Conservation (phyloP, 768 basidiomycete species). For the Rhizopogon vesiculosus region DNA sequence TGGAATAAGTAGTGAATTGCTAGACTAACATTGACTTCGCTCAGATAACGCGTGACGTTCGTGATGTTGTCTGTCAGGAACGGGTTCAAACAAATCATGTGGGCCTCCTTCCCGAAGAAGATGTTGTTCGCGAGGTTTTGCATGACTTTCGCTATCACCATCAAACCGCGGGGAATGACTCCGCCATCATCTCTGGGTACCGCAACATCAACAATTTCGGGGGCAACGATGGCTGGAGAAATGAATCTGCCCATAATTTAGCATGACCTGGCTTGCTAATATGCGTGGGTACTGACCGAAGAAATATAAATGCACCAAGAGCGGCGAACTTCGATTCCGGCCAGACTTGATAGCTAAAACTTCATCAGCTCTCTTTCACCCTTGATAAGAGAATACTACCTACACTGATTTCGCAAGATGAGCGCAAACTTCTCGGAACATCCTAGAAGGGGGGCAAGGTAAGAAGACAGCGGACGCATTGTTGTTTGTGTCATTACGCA, state of each 20-base stretch:
- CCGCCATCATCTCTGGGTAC: slow-evolving; percentile 56
- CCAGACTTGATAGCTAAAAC: slow-evolving; percentile 56
- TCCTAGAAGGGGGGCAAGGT: slow-evolving; percentile 37
- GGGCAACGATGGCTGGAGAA: slow-evolving; percentile 84
- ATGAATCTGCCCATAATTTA: slow-evolving; percentile 60
- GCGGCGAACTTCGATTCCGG: slow-evolving; percentile 79
- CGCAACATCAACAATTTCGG: slow-evolving; percentile 81
- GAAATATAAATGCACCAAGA: slow-evolving; percentile 87
- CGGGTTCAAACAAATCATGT: slow-evolving; percentile 77
- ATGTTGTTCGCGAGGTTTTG: slow-evolving; percentile 95
- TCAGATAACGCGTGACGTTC: slow-evolving; percentile 72
- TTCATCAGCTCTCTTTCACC: slow-evolving; percentile 5
- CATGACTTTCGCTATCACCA: slow-evolving; percentile 87
- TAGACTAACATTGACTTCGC: slow-evolving; percentile 60
- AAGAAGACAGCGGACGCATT: not conserved
- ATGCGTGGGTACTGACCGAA: slow-evolving; percentile 48
- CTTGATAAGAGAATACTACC: slow-evolving; percentile 23
- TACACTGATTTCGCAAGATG: slow-evolving; percentile 80
- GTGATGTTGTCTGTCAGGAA: slow-evolving; percentile 70
- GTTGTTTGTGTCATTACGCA: slow-evolving; percentile 32
- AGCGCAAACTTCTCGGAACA: slow-evolving; percentile 83
- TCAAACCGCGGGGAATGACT: slow-evolving; percentile 70
- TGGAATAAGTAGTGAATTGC: not conserved
- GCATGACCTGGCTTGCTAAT: not conserved
- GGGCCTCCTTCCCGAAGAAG: slow-evolving; percentile 85